phyloP scores from a whole-genome alignment of 768 basidiomycete species.

The Sarcodon aspratus region DNA sequence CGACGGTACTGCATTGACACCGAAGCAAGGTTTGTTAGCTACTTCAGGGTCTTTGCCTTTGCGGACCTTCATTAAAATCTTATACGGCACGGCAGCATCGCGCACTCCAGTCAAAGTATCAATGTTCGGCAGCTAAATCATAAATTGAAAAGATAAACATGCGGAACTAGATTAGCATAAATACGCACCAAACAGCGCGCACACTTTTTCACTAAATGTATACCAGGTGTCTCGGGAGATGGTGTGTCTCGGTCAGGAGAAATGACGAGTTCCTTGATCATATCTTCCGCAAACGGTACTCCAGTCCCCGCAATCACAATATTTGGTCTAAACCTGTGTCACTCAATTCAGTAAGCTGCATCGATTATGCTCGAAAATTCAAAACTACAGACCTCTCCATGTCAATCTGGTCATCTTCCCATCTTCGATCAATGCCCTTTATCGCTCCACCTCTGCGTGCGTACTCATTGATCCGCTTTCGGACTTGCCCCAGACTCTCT shows the following conservation, averaged over 20 bases:
- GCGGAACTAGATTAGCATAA: background rate
- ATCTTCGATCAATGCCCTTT: background rate
- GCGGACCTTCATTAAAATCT: constrained; percentile 66
- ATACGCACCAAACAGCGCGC: constrained; percentile 56
- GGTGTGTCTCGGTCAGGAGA: constrained; percentile 28
- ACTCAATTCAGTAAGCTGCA: too few species aligned
- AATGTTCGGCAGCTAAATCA: constrained; percentile 60
- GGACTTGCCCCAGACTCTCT: constrained; percentile 40
- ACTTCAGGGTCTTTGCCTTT: constrained; percentile 39
- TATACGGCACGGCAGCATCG: constrained; percentile 69
- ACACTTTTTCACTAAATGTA: constrained; percentile 54
- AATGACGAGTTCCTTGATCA: constrained; percentile 50
- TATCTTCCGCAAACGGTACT: constrained; percentile 61
- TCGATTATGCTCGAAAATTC: background rate
- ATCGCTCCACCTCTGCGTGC: background rate
- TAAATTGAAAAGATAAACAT: constrained; percentile 1
- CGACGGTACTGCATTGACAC: constrained; percentile 48
- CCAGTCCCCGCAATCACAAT: constrained; percentile 58
- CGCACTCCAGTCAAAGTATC: constrained; percentile 50
- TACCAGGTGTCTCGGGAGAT: constrained; percentile 22
- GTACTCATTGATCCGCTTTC: background rate
- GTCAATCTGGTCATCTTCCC: background rate
- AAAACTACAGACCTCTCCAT: background rate
- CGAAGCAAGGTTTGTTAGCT: constrained; percentile 49
- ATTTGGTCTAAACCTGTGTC: constrained; percentile 74